Evolutionary conservation across 768 basidiomycete species (phyloP), one percentile per base, ranked within the genome.

Genomic region (Saitozyma sp.): DNA sequence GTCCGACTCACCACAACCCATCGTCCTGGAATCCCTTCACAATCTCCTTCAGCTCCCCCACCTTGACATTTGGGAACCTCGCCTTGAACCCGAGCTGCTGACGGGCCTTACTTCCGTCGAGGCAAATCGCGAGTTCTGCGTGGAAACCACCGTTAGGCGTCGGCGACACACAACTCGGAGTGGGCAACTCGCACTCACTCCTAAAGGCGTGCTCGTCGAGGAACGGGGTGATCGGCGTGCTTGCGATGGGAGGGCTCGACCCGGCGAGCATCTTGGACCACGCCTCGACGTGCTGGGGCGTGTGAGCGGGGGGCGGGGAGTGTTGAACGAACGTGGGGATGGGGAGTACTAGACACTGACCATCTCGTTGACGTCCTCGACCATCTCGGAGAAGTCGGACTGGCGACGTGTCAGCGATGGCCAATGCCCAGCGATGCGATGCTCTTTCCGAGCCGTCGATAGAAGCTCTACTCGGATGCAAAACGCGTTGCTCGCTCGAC

Each of bases 341-440:
- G 29, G 2, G 29, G 29, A 54, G 58, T n/a, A 49, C n/a, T 2
- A 6, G 16, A 3, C 6, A 68, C 74, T 67, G 39, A 78, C 76
- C 70, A 65, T 68, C 60, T 78, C 77, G 61, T 78, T 78, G 51
- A 76, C 74, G 59, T 78, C 74, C 46, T 78, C 77, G 8, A 78
- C 62, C 68, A 76, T 71, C 38, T 75, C 73, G 1, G 64, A 45
- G 57, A 78, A 78, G 61, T 78, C 77, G 14, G 62, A 65, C 67
- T 67, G 37, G 29, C 29, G 29, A 29, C 29, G 29, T 29, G 29
- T 29, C 29, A 29, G 29, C 29, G 29, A 29, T 29, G 29, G 29
- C 29, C 29, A 5, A 29, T 29, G 29, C 29, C 29, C 29, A 29
- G 29, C 2, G 5, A 29, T 29, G 29, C 29, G 29, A 29, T 29